phyloP scores from a whole-genome alignment of 169 alveolate species.

The Cryptosporidium sp. region DNA sequence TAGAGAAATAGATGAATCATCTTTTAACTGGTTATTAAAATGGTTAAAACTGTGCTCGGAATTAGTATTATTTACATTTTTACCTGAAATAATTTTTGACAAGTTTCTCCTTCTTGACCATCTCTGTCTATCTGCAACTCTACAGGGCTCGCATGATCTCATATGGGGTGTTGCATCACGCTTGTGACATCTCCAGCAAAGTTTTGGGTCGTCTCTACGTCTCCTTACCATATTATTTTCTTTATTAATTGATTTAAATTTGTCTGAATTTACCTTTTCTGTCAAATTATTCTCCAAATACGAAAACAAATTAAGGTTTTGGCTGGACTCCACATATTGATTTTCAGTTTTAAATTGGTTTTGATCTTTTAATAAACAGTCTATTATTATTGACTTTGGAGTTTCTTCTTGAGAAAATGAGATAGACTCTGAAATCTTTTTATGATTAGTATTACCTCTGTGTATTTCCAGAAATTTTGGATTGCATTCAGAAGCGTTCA shows the following conservation, averaged over 20 bases:
- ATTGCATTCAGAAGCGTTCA: background rate
- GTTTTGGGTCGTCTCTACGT: constrained; percentile 60
- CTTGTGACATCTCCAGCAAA: constrained; percentile 76
- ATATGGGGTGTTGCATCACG: constrained; percentile 76
- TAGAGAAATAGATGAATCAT: background rate
- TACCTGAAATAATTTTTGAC: constrained; percentile 56
- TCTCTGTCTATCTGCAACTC: constrained; percentile 74
- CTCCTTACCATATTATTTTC: constrained; percentile 40
- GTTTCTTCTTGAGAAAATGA: constrained; percentile 25
- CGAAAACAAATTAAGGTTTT: constrained; percentile 17
- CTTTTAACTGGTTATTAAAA: constrained; percentile 19
- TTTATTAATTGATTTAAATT: background rate
- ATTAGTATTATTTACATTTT: background rate
- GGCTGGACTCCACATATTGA: background rate
- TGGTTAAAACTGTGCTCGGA: background rate
- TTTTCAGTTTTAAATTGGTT: constrained; percentile 24
- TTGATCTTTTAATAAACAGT: constrained; percentile 12
- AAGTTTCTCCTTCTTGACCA: constrained; percentile 75
- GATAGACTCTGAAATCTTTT: background rate
- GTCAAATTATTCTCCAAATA: background rate
- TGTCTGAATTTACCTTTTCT: background rate
- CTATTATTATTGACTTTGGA: background rate
- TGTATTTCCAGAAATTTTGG: background rate
- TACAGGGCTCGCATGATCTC: constrained; percentile 76
- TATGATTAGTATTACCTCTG: background rate